These are phyloP conservation scores for Brassica carinata DNA, from an alignment of 345 rosid genomes.

Conservation along the genomic window DNA sequence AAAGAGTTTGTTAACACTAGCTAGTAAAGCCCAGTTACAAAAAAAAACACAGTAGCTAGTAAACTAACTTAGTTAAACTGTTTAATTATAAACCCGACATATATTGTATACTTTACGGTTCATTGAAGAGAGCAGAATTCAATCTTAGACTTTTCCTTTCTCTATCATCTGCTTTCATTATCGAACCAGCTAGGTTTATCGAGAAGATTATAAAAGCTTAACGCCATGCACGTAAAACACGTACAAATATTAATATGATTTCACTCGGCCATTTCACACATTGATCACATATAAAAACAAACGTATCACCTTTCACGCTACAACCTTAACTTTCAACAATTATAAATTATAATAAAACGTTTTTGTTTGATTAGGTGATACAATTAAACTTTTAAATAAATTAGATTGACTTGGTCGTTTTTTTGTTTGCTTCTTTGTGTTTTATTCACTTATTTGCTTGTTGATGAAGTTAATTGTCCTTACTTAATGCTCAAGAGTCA, in stretches of 20 bases:
- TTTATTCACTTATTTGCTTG: conserved; percentile 25
- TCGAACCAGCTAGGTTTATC: neutral
- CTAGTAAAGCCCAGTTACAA: no score
- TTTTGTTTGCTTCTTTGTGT: neutral
- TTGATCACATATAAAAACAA: neutral
- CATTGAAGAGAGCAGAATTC: neutral
- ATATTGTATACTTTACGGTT: neutral
- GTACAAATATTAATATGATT: neutral
- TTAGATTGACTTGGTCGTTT: neutral
- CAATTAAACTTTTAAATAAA: neutral
- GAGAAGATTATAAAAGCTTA: neutral
- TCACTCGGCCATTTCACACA: neutral
- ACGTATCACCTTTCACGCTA: neutral
- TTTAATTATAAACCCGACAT: neutral
- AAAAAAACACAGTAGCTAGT: neutral
- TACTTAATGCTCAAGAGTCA: conserved; percentile 30
- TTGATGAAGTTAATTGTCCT: conserved; percentile 24
- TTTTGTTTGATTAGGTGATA: neutral
- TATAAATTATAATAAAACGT: neutral
- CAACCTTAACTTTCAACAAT: neutral
- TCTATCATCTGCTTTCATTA: neutral
- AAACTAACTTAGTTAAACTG: neutral
- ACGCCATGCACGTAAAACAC: neutral
- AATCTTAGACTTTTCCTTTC: neutral
- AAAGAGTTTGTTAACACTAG: no score